A percentile compares a stretch with the other conserved stretches of the same genome.
phyloP scores from a whole-genome alignment of 1,139 yeast genomes.

The Saccharomyces uvarum region DNA sequence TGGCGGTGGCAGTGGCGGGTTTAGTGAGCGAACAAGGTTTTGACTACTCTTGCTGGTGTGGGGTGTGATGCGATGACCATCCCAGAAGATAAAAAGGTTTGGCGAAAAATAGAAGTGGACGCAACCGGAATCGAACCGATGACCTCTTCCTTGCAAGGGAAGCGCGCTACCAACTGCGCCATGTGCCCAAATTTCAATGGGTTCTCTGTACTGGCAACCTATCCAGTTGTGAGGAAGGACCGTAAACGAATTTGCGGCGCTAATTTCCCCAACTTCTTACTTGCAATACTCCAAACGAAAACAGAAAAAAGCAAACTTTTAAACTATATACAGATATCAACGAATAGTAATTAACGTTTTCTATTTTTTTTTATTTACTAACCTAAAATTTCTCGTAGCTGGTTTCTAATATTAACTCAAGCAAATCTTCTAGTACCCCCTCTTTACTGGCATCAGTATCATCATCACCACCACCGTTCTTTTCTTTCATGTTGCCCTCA shows the following conservation, averaged over 20 bases:
- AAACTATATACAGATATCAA: background rate
- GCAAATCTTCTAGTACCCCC: background rate
- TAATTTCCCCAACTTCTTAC: no score
- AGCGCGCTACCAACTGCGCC: slow-evolving; percentile 33
- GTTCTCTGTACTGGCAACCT: background rate
- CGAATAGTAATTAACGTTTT: background rate
- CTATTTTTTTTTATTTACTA: background rate
- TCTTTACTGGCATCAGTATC: background rate
- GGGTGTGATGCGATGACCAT: background rate
- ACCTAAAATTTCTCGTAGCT: background rate
- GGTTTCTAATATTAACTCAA: background rate
- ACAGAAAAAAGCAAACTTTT: background rate
- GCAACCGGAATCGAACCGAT: slow-evolving; percentile 31
- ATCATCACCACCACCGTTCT: background rate
- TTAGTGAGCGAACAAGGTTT: background rate
- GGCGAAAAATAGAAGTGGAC: slow-evolving; percentile 19
- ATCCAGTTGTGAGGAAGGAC: no score
- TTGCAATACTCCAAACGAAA: no score
- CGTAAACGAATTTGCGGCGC: no score
- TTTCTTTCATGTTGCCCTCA: slow-evolving; percentile 4
- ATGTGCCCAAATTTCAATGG: slow-evolving; percentile 19
- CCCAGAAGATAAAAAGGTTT: background rate
- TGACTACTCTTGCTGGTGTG: background rate
- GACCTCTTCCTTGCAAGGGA: slow-evolving; percentile 32
- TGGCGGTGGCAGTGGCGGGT: background rate